Evolutionary conservation across 1,139 yeast genomes (phyloP), one percentile per base, ranked within the genome.

Genomic region (Nakaseomyces sp.): DNA sequence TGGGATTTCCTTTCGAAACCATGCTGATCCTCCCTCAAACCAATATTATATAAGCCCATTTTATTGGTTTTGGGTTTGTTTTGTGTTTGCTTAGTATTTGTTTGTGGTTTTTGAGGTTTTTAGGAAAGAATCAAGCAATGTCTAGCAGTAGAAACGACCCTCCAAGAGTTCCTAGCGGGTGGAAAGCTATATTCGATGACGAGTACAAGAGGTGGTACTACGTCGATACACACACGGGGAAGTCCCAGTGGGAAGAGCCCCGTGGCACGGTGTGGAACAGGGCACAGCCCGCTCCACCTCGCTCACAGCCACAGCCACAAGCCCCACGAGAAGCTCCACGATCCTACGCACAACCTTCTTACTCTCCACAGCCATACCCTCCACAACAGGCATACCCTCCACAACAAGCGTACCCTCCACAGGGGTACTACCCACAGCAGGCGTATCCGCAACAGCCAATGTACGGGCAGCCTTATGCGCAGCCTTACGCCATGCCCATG

Each of bases 221-320:
- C 57, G 95, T 89, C 19, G 71, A 88, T 56, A 66, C 82, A 52
- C 56, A 70, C 15, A 75, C 86, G n/a, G 81, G 84, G 49, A 69
- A 76, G 52, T 85, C 96, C 0, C 96, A 87, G 63, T 89, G 97
- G 97, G 95, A 86, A 44, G 76, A 80, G 12, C 96, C 96, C 3
- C 48, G 57, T 7, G 88, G 85, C 0, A 76, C 86, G 0, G 60
- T 53, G 2, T 73, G 74, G 58, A 49, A 50, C 39, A 45, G 45
- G 18, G 50, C 53, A 15, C 48, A 53, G 42, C 53, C 53, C 5
- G 53, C 50, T n/a, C 58, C 56, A n/a, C 36, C n/a, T 40, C 37
- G 29, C 24, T n/a, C n/a, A n/a, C n/a, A n/a, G n/a, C n/a, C n/a
- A n/a, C n/a, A n/a, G n/a, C n/a, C n/a, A n/a, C n/a, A n/a, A n/a